A percentile compares a stretch with the other conserved stretches of the same genome.
Evolutionary conservation across 306 rosid species (phyloP).

Genomic region (Prunus mongolica): DNA sequence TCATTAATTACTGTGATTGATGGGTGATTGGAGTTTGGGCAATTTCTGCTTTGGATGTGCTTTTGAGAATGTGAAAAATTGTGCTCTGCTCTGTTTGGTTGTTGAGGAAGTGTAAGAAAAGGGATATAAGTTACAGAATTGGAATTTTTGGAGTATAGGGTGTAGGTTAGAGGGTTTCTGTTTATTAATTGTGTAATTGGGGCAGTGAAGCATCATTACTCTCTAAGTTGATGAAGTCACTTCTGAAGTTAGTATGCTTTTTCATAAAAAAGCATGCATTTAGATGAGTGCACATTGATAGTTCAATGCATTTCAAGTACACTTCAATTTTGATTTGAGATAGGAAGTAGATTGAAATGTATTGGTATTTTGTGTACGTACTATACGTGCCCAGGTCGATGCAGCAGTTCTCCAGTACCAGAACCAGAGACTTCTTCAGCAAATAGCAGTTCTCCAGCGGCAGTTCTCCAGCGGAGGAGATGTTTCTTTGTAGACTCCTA

Average conservation of each 20-base stretch:
- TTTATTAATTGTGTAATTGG: background rate
- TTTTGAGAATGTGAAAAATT: background rate
- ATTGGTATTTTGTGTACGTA: slow-evolving; percentile 3
- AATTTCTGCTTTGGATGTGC: background rate
- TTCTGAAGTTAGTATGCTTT: too few relatives aligned
- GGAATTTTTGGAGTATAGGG: background rate
- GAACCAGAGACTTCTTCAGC: slow-evolving; percentile 83
- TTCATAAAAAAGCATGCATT: background rate
- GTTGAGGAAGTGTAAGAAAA: background rate
- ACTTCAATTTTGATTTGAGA: background rate
- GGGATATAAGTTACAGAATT: background rate
- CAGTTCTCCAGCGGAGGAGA: slow-evolving; percentile 42
- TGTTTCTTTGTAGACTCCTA: slow-evolving; percentile 73
- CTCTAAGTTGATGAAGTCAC: background rate
- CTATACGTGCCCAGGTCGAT: slow-evolving; percentile 53
- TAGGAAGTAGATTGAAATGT: background rate
- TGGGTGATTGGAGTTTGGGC: background rate
- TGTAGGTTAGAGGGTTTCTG: background rate
- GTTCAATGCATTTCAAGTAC: background rate
- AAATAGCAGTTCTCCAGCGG: slow-evolving; percentile 7
- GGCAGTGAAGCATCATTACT: background rate
- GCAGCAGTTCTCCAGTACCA: slow-evolving; percentile 69
- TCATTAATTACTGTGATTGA: background rate
- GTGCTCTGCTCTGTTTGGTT: background rate
- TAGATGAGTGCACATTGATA: background rate